Percentiles rank a stretch among this genome's conserved stretches.
Evolutionary conservation across 371 early-diverging fungal species (phyloP).

Genomic region (Rhizomucor pusillus): DNA sequence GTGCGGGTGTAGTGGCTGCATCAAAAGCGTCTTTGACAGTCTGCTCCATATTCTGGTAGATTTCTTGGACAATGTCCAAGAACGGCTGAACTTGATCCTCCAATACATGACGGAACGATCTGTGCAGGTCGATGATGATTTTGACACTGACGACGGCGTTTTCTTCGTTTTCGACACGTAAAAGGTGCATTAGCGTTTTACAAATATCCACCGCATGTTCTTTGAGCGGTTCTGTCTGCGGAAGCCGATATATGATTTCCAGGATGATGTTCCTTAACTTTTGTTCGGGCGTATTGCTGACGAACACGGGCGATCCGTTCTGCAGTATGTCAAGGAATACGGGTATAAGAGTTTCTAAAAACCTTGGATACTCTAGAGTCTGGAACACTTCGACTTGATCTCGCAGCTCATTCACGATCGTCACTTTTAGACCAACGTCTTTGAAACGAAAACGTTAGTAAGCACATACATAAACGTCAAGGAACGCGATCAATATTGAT

Average conservation of each 20-base stretch:
- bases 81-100: constrained; percentile 90
- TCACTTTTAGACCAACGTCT: constrained; percentile 68
- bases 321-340: constrained; percentile 77
- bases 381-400: constrained; percentile 91
- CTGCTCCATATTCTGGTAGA: constrained; percentile 88
- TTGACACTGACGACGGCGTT: constrained; percentile 92
- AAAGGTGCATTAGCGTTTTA: constrained; percentile 70
- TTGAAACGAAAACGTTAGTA: not conserved
- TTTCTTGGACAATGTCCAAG: constrained; percentile 87
- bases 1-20: constrained; percentile 54
- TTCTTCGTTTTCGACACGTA: constrained; percentile 94
- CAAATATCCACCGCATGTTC: constrained; percentile 59
- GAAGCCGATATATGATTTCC: constrained; percentile 91
- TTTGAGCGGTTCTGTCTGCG: constrained; percentile 78
- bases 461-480: not conserved
- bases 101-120: constrained; percentile 75
- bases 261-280: constrained; percentile 89
- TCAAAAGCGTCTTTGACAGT: constrained; percentile 82
- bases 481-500: not conserved
- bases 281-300: constrained; percentile 82
- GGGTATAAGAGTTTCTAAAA: constrained; percentile 78
- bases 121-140: constrained; percentile 92
- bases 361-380: constrained; percentile 78
- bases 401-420: constrained; percentile 85
- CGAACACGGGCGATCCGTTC: constrained; percentile 77